Conservation (phyloP, 805 yeast genomes). For the Ogataea ramenticola region DNA sequence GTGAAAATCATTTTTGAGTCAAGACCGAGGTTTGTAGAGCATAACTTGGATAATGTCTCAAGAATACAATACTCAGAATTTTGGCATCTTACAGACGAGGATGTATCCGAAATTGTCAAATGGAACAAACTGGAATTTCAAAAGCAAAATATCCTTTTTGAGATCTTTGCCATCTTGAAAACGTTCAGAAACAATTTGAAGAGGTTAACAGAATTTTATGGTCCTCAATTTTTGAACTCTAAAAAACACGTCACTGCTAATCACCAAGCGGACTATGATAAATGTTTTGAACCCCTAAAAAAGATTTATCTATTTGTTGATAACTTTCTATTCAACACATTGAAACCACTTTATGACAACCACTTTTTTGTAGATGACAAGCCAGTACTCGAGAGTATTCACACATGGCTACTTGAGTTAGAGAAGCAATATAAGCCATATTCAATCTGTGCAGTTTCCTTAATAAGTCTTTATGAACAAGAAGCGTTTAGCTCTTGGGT, state of each 20-base stretch:
- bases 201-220: constrained; percentile 21
- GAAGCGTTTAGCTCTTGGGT: constrained; percentile 21
- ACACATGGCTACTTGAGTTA: constrained; percentile 20
- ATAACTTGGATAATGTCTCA: constrained; percentile 15
- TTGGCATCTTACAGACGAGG: constrained; percentile 21
- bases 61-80: constrained; percentile 20
- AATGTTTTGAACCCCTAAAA: constrained; percentile 20
- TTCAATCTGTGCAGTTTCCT: constrained; percentile 22
- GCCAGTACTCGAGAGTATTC: constrained; percentile 16
- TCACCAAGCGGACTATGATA: constrained; percentile 15
- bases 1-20: constrained; percentile 20
- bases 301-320: constrained; percentile 19
- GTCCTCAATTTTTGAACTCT: constrained; percentile 15
- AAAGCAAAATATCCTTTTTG: constrained; percentile 24
- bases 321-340: constrained; percentile 14
- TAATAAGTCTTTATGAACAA: constrained; percentile 20
- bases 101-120: constrained; percentile 9
- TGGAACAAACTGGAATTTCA: constrained; percentile 23
- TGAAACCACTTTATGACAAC: constrained; percentile 23
- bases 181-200: constrained; percentile 20
- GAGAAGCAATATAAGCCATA: constrained; percentile 19
- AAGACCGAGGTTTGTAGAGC: constrained; percentile 16
- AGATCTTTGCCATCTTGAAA: constrained; percentile 17
- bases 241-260: constrained; percentile 8
- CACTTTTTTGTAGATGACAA: constrained; percentile 20